Evolutionary conservation across 805 yeast species (phyloP).

Genomic region (Ogataea kodamae): DNA sequence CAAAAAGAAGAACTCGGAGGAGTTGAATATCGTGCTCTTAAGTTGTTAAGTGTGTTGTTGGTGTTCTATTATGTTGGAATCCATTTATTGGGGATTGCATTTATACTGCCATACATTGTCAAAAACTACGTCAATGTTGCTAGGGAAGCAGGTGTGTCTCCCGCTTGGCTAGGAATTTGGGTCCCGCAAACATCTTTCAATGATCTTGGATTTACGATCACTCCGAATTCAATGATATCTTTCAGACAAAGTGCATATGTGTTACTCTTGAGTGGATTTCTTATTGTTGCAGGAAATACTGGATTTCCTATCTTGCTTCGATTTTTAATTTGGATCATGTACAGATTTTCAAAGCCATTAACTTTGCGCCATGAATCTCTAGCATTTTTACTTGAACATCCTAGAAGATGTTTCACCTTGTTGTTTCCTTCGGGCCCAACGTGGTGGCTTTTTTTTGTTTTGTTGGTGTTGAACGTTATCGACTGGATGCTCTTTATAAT

Average conservation of each 20-base stretch:
- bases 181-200: constrained; percentile 76
- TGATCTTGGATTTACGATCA: constrained; percentile 80
- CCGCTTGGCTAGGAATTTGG: constrained; percentile 94
- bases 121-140: constrained; percentile 43
- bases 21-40: constrained; percentile 89
- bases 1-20: constrained; percentile 97
- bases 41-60: constrained; percentile 65
- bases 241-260: constrained; percentile 65
- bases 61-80: constrained; percentile 71
- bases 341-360: constrained; percentile 61
- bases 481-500: constrained; percentile 81
- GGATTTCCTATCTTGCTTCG: constrained; percentile 87
- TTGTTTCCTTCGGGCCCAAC: constrained; percentile 91
- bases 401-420: constrained; percentile 92
- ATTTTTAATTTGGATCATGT: constrained; percentile 75
- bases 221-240: constrained; percentile 73
- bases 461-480: constrained; percentile 65
- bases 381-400: constrained; percentile 88
- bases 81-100: constrained; percentile 51
- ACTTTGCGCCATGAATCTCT: constrained; percentile 70
- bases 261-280: constrained; percentile 58
- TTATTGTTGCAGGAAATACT: constrained; percentile 89
- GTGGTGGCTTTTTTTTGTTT: constrained; percentile 84
- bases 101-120: constrained; percentile 62
- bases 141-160: constrained; percentile 56